Evolutionary conservation across 2,329 filamentous ascomycete genomes (phyloP), one percentile per base, ranked within the genome.

Genomic region (Cladosporium austrohemisphaericum): DNA sequence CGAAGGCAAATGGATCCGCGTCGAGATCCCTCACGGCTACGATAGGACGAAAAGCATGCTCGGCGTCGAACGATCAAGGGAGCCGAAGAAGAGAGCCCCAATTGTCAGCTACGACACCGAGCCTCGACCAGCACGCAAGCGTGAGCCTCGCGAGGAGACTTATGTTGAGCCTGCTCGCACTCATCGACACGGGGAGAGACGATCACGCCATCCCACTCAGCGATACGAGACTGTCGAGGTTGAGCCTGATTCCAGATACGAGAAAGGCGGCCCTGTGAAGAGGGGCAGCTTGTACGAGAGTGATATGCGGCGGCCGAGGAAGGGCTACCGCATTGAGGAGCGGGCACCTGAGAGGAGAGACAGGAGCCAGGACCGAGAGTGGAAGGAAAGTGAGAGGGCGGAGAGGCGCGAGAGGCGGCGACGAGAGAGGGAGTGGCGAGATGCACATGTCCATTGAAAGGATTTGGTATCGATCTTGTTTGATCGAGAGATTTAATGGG

Each of bases 1-100:
- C 54, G 62, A 67, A 52, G 60, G 63, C 64, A 70, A 72, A 59
- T 38, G 33, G 44, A 69, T 74, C 51, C 71, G 67, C 18, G 67
- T 75, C 25, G 72, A 75, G 60, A 60, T 75, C 40, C 70, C 70
- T 11, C 61, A 64, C 29, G 64, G 62, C 45, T 74, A 73, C 61
- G 56, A 65, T 32, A 63, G 72, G 49, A 64, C 69, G 33, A 60
- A 60, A 23, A 59, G 63, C 32, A 68, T 74, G 5, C 61, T 75
- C 40, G 68, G 62, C 54, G 69, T 68, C 4, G 32, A 25, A 67
- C 70, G 50, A 69, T 72, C 59, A 52, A 53, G 25, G 43, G 55
- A 23, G 47, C 16, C 6, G 9, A 40, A 23, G 52, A 41, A 29
- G 32, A 19, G 32, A 41, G 36, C 52, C 6, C 65, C 69, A 11